Percentiles rank a stretch among this genome's conserved stretches.
These are phyloP conservation scores for Tetracladium maxilliforme DNA, from an alignment of 2,329 filamentous ascomycete species.

Conservation along the genomic window DNA sequence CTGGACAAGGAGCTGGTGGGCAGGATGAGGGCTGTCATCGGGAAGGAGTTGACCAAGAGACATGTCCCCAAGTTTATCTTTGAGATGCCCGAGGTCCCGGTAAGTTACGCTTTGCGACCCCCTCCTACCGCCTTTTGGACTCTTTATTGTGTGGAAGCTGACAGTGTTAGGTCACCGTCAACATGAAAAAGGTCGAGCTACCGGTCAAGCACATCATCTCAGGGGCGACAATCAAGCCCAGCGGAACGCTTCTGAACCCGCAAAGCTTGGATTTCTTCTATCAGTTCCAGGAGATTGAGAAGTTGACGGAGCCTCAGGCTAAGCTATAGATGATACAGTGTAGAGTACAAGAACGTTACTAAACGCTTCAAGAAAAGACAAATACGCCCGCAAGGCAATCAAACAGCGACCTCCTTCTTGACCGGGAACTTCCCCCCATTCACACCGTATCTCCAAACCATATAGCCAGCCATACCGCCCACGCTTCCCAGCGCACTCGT, in stretches of 20 bases:
- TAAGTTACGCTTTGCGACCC: slow-evolving; percentile 25
- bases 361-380: no score
- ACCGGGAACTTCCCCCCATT: slow-evolving; percentile 27
- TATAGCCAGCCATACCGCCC: slow-evolving; percentile 29
- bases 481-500: slow-evolving; percentile 32
- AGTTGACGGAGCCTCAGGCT: slow-evolving; percentile 29
- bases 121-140: no score
- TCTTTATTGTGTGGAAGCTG: slow-evolving; percentile 1
- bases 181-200: slow-evolving; percentile 73
- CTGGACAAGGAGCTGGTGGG: slow-evolving; percentile 40
- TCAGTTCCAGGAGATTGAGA: slow-evolving; percentile 59
- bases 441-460: slow-evolving; percentile 33
- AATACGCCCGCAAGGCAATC: no score
- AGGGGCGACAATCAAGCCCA: slow-evolving; percentile 58
- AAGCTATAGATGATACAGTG: slow-evolving; percentile 32
- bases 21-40: slow-evolving; percentile 50
- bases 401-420: no score
- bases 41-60: slow-evolving; percentile 49
- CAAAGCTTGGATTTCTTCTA: slow-evolving; percentile 66
- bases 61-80: slow-evolving; percentile 72
- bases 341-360: no score
- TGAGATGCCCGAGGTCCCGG: slow-evolving; percentile 67
- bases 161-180: slow-evolving; percentile 48
- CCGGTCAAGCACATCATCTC: slow-evolving; percentile 77
- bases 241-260: slow-evolving; percentile 65